Evolutionary conservation across 495 filamentous ascomycete species (phyloP), one percentile per base, ranked within the genome.

Genomic region (Penicillium daleae): DNA sequence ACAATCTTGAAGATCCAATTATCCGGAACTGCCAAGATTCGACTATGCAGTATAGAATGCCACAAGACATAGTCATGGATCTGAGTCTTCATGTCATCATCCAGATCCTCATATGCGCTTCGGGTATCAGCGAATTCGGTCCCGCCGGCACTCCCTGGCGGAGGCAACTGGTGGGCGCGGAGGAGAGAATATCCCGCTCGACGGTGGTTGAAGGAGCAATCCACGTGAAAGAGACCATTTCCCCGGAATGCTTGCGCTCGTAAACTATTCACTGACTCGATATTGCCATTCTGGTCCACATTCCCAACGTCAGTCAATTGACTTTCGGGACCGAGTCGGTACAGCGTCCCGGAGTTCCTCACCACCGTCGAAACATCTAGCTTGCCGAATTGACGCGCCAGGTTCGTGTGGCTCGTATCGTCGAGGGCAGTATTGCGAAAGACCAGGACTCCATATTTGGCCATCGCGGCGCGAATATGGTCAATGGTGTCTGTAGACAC

Each of bases 121-220:
- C 85, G 68, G 17, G 77, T 79, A 67, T 88, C 85, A 0, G 85
- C 85, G 63, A 85, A 88, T 12, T 81, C 82, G 0, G 85, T 87
- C 51, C 80, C 75, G 13, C 83, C 85, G 3, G 84, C 85, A 4
- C 69, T 79, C 4, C 75, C 76, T 0, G 67, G 60, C 0, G 85
- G 85, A 3, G 84, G 84, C 10, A 87, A 71, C 57, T 76, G 72
- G 22, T 77, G 74, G 17, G 84, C 82, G 4, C 78, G 74, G 2
- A 88, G 72, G 3, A 86, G 68, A 12, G 83, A 86, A 72, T 81
- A 83, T n/a, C 68, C 73, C 0, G 85, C 82, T 17, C 85, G 79
- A 0, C 82, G 80, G 17, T 84, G 84, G 4, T 37, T 37, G 33
- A 37, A 37, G 33, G 33, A 37, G 33, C 33, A 37, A 15, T 37